Evolutionary conservation across 2,329 filamentous ascomycete species (phyloP).

Genomic region (Penicillium sp.): DNA sequence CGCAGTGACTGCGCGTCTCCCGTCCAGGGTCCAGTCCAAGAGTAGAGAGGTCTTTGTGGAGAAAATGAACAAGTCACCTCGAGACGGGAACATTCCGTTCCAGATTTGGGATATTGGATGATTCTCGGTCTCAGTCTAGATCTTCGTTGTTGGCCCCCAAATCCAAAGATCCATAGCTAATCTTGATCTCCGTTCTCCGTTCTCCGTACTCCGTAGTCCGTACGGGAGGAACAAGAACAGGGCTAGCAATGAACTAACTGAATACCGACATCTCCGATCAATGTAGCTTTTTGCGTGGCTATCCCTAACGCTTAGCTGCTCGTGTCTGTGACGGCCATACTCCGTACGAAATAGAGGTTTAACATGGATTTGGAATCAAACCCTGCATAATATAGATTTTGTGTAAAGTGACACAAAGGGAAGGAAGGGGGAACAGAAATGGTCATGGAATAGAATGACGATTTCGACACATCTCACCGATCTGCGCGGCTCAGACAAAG

Average conservation of each 20-base stretch:
- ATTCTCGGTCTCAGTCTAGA: constrained; percentile 1
- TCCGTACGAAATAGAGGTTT: neutral
- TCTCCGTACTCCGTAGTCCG: too few species aligned
- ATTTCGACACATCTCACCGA: constrained; percentile 9
- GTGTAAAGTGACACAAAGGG: neutral
- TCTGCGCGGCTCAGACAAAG: constrained; percentile 12
- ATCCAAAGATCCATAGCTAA: neutral
- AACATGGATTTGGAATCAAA: constrained; percentile 1
- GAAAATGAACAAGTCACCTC: neutral
- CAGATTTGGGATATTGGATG: neutral
- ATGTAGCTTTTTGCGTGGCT: constrained; percentile 5
- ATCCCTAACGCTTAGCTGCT: constrained; percentile 11
- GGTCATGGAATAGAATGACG: neutral
- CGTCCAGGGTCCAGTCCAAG: constrained; percentile 6
- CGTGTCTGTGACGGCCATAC: constrained; percentile 3
- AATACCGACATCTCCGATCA: neutral
- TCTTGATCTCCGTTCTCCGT: neutral
- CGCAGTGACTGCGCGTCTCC: constrained; percentile 12
- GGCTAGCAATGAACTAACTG: neutral
- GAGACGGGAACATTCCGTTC: neutral
- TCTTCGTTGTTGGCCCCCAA: neutral
- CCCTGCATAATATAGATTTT: neutral
- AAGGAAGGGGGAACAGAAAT: constrained; percentile 2
- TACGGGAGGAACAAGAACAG: neutral
- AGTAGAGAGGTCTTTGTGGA: neutral